Evolutionary conservation across 2,329 filamentous ascomycete species (phyloP), one percentile per base, ranked within the genome.

Genomic region (Hymenoscyphus linearis): DNA sequence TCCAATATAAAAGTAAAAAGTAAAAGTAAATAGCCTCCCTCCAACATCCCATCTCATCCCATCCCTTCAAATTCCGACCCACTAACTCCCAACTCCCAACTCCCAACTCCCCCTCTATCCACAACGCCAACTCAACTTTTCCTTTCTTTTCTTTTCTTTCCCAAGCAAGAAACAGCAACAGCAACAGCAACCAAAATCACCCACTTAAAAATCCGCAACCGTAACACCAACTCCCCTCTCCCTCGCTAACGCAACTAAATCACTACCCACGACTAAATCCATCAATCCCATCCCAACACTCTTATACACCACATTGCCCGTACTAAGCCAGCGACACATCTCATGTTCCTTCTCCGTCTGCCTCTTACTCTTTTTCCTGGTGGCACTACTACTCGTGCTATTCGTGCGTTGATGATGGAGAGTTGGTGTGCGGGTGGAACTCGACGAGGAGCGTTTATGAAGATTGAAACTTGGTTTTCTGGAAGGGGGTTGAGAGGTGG

Each of bases 231-330:
- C 72, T 0, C 78, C 76, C 72, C 79, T 85, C 57, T 79, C 75
- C 50, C 76, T 76, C 1, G 86, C 85, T 64, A 86, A 71, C 62
- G 78, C 74, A 18, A 88, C 72, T 55, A 89, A 64, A 59, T 85
- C 80, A 67, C 79, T 78, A 14, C 85, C 86, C 1, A 87, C 81
- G 1, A 83, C 80, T 25, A 89, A 72, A 67, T 89, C 86, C 85
- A 88, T 88, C 57, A 88, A 71, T 0, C 85, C 86, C 55, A 88
- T 72, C 0, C 86, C 86, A 0, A 89, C 86, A 63, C 83, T 85
- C 77, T 88, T 89, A 71, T 88, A 89, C 7, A 89, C 80, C 22
- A 89, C 85, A 62, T 86, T 88, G 0, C 86, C 86, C 2, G 78
- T 77, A 60, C 80, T 76, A 60, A 88, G 71, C 85, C 85, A 87